A percentile compares a stretch with the other conserved stretches of the same genome.
These are phyloP conservation scores for Cryoendolithus antarcticus DNA, from an alignment of 2,329 filamentous ascomycete species.

Conservation along the genomic window DNA sequence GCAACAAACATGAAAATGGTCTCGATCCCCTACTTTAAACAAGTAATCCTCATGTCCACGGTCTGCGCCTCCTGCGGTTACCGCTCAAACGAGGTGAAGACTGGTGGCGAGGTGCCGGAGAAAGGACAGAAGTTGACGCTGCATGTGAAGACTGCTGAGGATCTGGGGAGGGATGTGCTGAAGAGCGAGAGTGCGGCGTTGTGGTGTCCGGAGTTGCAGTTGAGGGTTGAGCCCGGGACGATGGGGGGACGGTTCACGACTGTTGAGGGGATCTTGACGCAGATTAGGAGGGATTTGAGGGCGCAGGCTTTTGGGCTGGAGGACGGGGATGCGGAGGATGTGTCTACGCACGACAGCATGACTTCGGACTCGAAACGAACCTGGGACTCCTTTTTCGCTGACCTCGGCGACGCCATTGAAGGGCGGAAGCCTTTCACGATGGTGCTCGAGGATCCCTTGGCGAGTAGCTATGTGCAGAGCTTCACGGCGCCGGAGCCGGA, in stretches of 20 bases:
- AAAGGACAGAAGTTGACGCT: conserved; percentile 76
- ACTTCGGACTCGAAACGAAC: conserved; percentile 48
- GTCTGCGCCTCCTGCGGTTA: conserved; percentile 82
- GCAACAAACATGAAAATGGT: conserved; percentile 98
- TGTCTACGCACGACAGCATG: conserved; percentile 68
- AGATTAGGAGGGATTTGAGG: conserved; percentile 81
- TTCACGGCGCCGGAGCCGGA: conserved; percentile 69
- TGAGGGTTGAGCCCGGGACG: conserved; percentile 84
- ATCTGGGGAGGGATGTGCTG: conserved; percentile 83
- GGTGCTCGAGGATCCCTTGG: conserved; percentile 75
- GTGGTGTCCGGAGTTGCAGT: conserved; percentile 72
- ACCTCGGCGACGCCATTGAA: conserved; percentile 63
- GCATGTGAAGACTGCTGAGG: conserved; percentile 53
- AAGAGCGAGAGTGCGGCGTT: conserved; percentile 90
- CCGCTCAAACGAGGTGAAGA: conserved; percentile 94
- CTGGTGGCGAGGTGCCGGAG: conserved; percentile 79
- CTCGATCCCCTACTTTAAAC: conserved; percentile 94
- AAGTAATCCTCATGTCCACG: conserved; percentile 91
- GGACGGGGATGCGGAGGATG: conserved; percentile 33
- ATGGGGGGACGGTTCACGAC: conserved; percentile 95
- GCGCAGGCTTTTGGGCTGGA: conserved; percentile 73
- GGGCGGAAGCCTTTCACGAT: conserved; percentile 73
- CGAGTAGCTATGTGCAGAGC: conserved; percentile 88
- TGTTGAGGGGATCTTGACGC: conserved; percentile 82
- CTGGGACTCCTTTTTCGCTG: conserved; percentile 73